Percentiles rank a stretch among this genome's conserved stretches.
phyloP scores from a whole-genome alignment of 768 basidiomycete species.

The Pseudohyphozyma bogoriensis region DNA sequence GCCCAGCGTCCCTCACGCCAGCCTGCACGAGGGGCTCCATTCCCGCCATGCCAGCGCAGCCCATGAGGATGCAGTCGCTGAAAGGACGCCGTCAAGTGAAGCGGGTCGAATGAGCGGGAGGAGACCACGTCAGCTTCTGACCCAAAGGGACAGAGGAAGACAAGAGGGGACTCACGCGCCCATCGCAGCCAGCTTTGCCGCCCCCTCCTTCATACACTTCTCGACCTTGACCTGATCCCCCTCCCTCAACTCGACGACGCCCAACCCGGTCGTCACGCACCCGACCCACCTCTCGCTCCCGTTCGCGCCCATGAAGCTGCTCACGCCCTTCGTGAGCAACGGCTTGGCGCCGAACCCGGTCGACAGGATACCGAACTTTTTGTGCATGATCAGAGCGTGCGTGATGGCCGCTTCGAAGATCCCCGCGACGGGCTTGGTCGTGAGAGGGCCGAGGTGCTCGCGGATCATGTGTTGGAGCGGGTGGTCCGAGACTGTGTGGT shows the following conservation, averaged over 20 bases:
- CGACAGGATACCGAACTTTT: slow-evolving; percentile 24
- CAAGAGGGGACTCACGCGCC: slow-evolving; percentile 25
- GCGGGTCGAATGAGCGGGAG: too few species aligned
- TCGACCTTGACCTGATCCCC: slow-evolving; percentile 15
- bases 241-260: slow-evolving; percentile 18
- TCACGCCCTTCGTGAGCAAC: slow-evolving; percentile 21
- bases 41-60: slow-evolving; percentile 26
- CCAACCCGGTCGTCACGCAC: slow-evolving; percentile 15
- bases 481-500: slow-evolving; percentile 28
- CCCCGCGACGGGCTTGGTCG: slow-evolving; percentile 21
- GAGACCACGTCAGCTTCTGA: too few species aligned
- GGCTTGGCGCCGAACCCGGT: slow-evolving; percentile 25
- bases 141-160: too few species aligned
- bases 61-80: slow-evolving; percentile 27
- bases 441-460: slow-evolving; percentile 26
- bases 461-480: slow-evolving; percentile 30
- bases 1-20: slow-evolving; percentile 18
- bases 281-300: slow-evolving; percentile 24
- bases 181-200: slow-evolving; percentile 10
- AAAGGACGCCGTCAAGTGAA: too few species aligned
- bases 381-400: slow-evolving; percentile 14
- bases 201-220: slow-evolving; percentile 15
- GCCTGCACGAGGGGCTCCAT: slow-evolving; percentile 22
- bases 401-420: slow-evolving; percentile 28
- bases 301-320: slow-evolving; percentile 22